Percentiles rank a stretch among this genome's conserved stretches.
Evolutionary conservation across 805 yeast genomes (phyloP).

Genomic region (Candida alai): DNA sequence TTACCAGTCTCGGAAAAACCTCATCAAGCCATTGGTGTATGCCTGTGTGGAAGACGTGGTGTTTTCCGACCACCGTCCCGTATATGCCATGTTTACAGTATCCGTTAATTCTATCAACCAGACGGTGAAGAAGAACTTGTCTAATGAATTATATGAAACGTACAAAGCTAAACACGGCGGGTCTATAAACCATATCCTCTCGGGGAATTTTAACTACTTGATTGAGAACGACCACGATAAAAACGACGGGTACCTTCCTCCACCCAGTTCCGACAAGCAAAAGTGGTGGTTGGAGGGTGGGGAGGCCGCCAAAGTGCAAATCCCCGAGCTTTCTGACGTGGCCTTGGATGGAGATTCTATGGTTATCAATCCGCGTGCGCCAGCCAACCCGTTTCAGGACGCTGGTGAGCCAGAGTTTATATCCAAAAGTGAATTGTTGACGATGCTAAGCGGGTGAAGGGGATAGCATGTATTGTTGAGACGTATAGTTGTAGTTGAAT

Average conservation of each 20-base stretch:
- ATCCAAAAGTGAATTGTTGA: conserved; percentile 14
- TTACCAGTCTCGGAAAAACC: conserved; percentile 51
- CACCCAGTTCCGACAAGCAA: conserved; percentile 77
- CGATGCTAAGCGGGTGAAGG: conserved; percentile 1
- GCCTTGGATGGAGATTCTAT: conserved; percentile 17
- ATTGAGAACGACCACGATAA: conserved; percentile 23
- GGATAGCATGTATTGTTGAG: no score
- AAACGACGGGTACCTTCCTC: conserved; percentile 54
- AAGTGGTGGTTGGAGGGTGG: conserved; percentile 95
- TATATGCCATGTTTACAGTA: conserved; percentile 66
- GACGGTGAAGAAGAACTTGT: conserved; percentile 48
- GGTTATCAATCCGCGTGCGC: conserved; percentile 64
- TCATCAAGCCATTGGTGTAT: conserved; percentile 58
- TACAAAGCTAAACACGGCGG: conserved; percentile 47
- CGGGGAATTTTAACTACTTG: conserved; percentile 12
- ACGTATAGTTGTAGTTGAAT: no score
- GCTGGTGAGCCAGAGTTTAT: conserved; percentile 54
- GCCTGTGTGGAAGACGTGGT: conserved; percentile 51
- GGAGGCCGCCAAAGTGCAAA: conserved; percentile 61
- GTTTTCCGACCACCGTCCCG: conserved; percentile 91
- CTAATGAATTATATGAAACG: conserved; percentile 55
- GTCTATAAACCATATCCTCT: conserved; percentile 33
- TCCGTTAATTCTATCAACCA: conserved; percentile 65
- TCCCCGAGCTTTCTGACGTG: conserved; percentile 40
- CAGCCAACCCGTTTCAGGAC: conserved; percentile 68